A percentile compares a stretch with the other conserved stretches of the same genome.
These are phyloP conservation scores for Salvia sclarea DNA, from an alignment of 305 asterid genomes.

Conservation along the genomic window DNA sequence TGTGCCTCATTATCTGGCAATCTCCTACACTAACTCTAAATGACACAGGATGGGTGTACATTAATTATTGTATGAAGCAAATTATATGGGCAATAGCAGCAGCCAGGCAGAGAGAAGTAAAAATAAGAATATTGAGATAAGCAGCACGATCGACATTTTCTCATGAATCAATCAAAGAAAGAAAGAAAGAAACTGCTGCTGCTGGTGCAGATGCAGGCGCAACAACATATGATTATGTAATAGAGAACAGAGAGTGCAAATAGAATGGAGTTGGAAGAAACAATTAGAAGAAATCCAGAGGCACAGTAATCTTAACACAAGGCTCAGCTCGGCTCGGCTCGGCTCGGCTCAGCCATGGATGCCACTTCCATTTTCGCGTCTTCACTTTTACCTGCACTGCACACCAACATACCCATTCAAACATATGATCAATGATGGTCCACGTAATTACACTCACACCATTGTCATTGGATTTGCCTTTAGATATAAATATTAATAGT, in stretches of 20 bases:
- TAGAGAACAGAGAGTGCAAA: slow-evolving; percentile 23
- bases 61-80: too few species aligned
- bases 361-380: slow-evolving; percentile 5
- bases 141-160: neutral
- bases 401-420: neutral
- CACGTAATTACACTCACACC: too few species aligned
- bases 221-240: slow-evolving; percentile 20
- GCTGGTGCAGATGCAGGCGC: too few species aligned
- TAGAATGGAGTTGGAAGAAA: slow-evolving; percentile 11
- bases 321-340: neutral
- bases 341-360: neutral
- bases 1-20: neutral
- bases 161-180: slow-evolving; percentile 30
- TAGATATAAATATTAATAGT: neutral
- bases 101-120: slow-evolving; percentile 3
- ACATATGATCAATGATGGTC: too few species aligned
- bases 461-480: neutral
- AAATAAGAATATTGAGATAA: neutral
- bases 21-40: too few species aligned
- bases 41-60: too few species aligned
- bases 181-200: too few species aligned
- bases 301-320: slow-evolving; percentile 7
- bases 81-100: slow-evolving; percentile 10
- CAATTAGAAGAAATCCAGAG: neutral
- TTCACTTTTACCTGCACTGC: slow-evolving; percentile 13